Percentiles rank a stretch among this genome's conserved stretches.
These are phyloP conservation scores for Trichothecium roseum DNA, from an alignment of 2,329 filamentous ascomycete species.

Conservation along the genomic window DNA sequence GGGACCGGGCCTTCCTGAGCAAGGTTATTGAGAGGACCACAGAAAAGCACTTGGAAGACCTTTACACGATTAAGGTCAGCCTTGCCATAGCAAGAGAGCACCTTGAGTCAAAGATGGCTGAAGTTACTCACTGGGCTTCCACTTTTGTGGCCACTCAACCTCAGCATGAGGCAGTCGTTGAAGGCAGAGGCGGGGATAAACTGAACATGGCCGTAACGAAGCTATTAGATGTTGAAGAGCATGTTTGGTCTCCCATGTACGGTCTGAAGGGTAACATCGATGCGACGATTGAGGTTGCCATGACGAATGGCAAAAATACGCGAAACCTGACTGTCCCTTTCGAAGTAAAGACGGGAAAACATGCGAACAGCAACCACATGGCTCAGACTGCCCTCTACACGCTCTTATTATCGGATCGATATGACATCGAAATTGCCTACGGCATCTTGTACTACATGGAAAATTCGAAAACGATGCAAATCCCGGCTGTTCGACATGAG, in stretches of 20 bases:
- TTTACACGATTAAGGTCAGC: conserved; percentile 78
- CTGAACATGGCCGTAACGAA: conserved; percentile 83
- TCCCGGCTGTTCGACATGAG: conserved; percentile 78
- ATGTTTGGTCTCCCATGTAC: conserved; percentile 97
- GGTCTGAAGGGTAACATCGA: conserved; percentile 97
- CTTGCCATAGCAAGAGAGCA: conserved; percentile 66
- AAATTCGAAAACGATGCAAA: conserved; percentile 72
- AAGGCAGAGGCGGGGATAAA: conserved; percentile 67
- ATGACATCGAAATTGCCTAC: conserved; percentile 83
- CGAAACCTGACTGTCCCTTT: conserved; percentile 79
- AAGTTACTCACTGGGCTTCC: conserved; percentile 74
- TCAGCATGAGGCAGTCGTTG: conserved; percentile 59
- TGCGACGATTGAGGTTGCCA: conserved; percentile 82
- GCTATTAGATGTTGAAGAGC: conserved; percentile 90
- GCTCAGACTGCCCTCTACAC: conserved; percentile 95
- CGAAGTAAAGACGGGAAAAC: conserved; percentile 90
- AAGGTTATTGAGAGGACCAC: conserved; percentile 58
- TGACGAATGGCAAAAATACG: conserved; percentile 57
- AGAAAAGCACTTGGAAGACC: conserved; percentile 72
- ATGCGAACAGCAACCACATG: conserved; percentile 70
- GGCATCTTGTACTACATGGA: conserved; percentile 95
- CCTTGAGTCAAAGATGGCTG: conserved; percentile 71
- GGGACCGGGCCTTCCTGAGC: conserved; percentile 60
- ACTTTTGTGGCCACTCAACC: conserved; percentile 67
- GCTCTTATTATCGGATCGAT: conserved; percentile 81